Evolutionary conservation across 2,329 filamentous ascomycete species (phyloP).

Genomic region (Ophiostoma sp.): DNA sequence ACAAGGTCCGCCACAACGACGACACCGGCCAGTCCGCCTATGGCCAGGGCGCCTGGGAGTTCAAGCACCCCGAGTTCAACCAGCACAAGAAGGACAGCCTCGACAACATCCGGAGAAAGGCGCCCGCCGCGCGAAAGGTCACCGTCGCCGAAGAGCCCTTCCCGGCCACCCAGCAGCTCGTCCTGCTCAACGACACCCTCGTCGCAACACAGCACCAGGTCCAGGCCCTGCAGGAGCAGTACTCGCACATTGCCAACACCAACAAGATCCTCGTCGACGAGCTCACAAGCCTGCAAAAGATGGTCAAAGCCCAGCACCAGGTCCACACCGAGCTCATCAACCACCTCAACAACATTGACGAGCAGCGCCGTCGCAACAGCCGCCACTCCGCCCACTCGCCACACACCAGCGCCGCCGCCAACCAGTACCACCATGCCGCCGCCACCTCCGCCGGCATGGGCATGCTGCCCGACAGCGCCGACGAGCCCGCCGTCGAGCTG

Average conservation of each 20-base stretch:
- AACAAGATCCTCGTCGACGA: slow-evolving; percentile 60
- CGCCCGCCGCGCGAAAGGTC: slow-evolving; percentile 78
- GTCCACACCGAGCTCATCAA: slow-evolving; percentile 54
- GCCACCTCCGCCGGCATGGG: slow-evolving; percentile 30
- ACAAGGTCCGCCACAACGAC: slow-evolving; percentile 92
- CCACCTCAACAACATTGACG: slow-evolving; percentile 48
- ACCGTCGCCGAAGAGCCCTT: slow-evolving; percentile 61
- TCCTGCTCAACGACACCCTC: slow-evolving; percentile 80
- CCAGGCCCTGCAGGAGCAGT: slow-evolving; percentile 78
- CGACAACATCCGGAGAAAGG: slow-evolving; percentile 94
- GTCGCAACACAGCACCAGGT: slow-evolving; percentile 89
- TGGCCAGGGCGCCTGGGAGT: slow-evolving; percentile 79
- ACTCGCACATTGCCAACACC: slow-evolving; percentile 66
- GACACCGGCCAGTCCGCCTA: slow-evolving; percentile 78
- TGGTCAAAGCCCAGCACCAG: slow-evolving; percentile 54
- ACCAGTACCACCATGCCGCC: slow-evolving; percentile 34
- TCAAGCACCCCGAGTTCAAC: slow-evolving; percentile 43
- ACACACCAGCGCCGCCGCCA: slow-evolving; percentile 35
- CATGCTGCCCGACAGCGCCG: slow-evolving; percentile 43
- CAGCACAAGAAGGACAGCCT: slow-evolving; percentile 55
- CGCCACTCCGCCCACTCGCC: slow-evolving; percentile 38
- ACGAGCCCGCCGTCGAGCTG: slow-evolving; percentile 47
- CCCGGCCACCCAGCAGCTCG: slow-evolving; percentile 79
- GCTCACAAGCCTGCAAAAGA: slow-evolving; percentile 55
- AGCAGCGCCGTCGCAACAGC: slow-evolving; percentile 40